phyloP scores from a whole-genome alignment of 257 asterid species.

The Scutellaria barbata region DNA sequence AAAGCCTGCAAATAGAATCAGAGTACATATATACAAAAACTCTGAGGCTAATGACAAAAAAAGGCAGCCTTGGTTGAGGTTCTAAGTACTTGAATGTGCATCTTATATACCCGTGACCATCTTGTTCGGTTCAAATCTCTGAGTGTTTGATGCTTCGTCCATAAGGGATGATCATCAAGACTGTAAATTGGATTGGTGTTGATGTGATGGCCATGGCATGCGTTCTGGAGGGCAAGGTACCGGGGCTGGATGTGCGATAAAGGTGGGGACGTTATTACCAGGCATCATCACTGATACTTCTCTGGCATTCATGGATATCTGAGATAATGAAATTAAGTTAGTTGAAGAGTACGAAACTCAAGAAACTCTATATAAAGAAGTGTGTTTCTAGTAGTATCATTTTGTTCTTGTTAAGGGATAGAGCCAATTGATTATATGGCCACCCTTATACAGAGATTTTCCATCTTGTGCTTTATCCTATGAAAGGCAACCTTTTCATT shows the following conservation, averaged over 20 bases:
- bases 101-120: slow-evolving; percentile 22
- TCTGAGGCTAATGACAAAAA: slow-evolving; percentile 34
- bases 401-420: background rate
- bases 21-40: slow-evolving; percentile 38
- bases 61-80: slow-evolving; percentile 24
- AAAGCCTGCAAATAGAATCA: slow-evolving; percentile 29
- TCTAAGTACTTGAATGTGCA: slow-evolving; percentile 23
- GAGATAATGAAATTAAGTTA: slow-evolving; percentile 23
- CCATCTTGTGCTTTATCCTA: no score
- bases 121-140: slow-evolving; percentile 4
- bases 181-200: slow-evolving; percentile 35
- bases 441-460: no score
- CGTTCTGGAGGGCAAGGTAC: slow-evolving; percentile 79
- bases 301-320: slow-evolving; percentile 61
- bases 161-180: slow-evolving; percentile 7
- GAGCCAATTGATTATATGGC: background rate
- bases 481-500: no score
- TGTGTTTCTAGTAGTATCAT: background rate
- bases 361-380: background rate
- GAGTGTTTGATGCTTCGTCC: background rate
- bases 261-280: slow-evolving; percentile 75
- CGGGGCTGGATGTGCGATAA: slow-evolving; percentile 88
- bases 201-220: slow-evolving; percentile 62
- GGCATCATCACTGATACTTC: slow-evolving; percentile 94
- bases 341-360: background rate